Base-by-base conservation (phyloP, 1,284 basidiomycete genomes). In the Boletus sp. region DNA sequence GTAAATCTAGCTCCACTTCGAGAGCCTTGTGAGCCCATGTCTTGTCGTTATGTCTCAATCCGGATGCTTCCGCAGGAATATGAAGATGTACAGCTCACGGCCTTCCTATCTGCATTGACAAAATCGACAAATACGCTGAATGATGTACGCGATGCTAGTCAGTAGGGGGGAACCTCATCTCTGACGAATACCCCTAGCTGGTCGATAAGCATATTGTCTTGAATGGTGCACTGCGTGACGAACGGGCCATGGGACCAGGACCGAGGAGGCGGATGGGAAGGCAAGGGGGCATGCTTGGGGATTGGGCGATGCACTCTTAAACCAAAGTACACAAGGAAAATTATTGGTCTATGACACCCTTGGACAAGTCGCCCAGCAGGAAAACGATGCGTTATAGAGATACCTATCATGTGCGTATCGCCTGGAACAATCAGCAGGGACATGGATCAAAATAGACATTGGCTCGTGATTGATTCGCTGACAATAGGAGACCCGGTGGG, bases 31-130 rank as follows among this genome's bases (percentile, higher is more conserved):
- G 25, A 26, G 25, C 29, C 5, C n/a, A 25, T 16, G 12, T 26
- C 25, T 26, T 30, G 4, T 27, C 23, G 12, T 22, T 19, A 20
- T 45, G 19, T 29, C 35, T 32, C 5, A 26, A 32, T 8, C n/a
- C 14, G 30, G 19, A 34, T 30, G 33, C 50, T 54, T 41, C 30
- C 46, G 33, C 51, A 95, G 92, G 95, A 99, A 78, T 91, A 94
- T 68, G 88, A 91, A 64, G 94, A 99, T 64, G 92, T 94, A 8
- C 90, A 97, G 54, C 74, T 99, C 20, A 96, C 92, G 1, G 83
- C 86, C 8, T 92, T 94, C 67, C 75, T 99, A 14, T 86, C 92
- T 0, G 81, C 84, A 8, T 70, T 98, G 54, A 98, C 94, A 1
- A 93, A 91, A 66, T 88, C 89, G 32, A 77, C 95, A 7, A 88